These are phyloP conservation scores for Penicillium steckii DNA, from an alignment of 495 filamentous ascomycete species.

Conservation along the genomic window DNA sequence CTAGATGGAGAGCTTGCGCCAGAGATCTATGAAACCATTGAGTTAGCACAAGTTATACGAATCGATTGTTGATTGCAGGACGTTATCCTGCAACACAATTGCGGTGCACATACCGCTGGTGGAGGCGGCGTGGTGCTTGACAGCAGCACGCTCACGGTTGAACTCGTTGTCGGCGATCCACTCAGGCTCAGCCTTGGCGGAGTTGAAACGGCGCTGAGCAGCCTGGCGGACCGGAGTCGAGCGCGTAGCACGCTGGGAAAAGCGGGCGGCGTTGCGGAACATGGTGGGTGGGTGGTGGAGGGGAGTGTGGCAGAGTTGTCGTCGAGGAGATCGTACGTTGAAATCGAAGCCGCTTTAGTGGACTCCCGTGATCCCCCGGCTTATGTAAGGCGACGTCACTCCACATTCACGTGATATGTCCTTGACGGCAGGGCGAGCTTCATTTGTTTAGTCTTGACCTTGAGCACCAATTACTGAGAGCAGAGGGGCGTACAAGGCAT, in stretches of 20 bases:
- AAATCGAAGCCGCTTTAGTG: constrained; percentile 40
- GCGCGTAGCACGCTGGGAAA: constrained; percentile 56
- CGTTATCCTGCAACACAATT: constrained; percentile 3
- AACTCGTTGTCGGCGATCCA: constrained; percentile 77
- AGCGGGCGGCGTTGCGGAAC: constrained; percentile 61
- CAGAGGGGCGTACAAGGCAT: neutral
- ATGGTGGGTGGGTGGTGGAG: constrained; percentile 45
- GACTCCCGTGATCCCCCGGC: constrained; percentile 41
- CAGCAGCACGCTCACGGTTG: constrained; percentile 76
- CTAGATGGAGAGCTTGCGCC: constrained; percentile 93
- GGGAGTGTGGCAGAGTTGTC: constrained; percentile 11
- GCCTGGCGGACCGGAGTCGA: constrained; percentile 57
- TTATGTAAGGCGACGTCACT: constrained; percentile 48
- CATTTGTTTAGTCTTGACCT: neutral
- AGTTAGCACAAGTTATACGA: constrained; percentile 27
- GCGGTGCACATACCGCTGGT: constrained; percentile 64
- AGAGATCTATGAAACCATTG: constrained; percentile 64
- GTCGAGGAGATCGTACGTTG: constrained; percentile 35
- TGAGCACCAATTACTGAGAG: neutral
- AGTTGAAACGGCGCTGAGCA: constrained; percentile 69
- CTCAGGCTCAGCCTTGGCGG: constrained; percentile 44
- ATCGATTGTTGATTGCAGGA: neutral
- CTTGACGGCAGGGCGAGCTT: neutral
- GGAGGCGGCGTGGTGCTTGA: constrained; percentile 80
- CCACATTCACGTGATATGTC: constrained; percentile 1